A percentile compares a stretch with the other conserved stretches of the same genome.
These are phyloP conservation scores for Pichia ethanolica DNA, from an alignment of 805 yeast species.

Conservation along the genomic window DNA sequence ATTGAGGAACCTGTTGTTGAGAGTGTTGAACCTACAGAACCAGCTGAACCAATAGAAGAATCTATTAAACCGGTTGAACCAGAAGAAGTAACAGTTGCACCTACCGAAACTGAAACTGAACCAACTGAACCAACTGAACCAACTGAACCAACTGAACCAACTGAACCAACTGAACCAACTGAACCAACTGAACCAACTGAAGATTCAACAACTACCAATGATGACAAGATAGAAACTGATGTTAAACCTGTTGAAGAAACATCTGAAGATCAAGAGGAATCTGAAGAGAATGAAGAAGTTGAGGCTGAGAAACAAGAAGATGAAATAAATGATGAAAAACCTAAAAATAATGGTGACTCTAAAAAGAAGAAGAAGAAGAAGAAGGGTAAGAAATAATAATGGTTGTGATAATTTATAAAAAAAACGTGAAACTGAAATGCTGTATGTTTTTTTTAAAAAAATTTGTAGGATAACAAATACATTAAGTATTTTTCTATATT, in stretches of 20 bases:
- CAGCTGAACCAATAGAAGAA: conserved; percentile 6
- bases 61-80: conserved; percentile 10
- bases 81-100: too few species aligned
- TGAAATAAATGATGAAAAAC: conserved; percentile 9
- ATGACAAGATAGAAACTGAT: neutral
- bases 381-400: conserved; percentile 20
- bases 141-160: neutral
- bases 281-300: conserved; percentile 7
- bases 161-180: neutral
- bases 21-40: conserved; percentile 4
- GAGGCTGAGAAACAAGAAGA: conserved; percentile 6
- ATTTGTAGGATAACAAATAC: too few species aligned
- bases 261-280: neutral
- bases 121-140: conserved; percentile 6
- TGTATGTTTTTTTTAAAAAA: neutral
- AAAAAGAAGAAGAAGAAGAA: conserved; percentile 30
- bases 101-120: neutral
- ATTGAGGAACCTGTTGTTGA: too few species aligned
- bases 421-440: neutral
- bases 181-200: neutral
- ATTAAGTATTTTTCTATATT: too few species aligned
- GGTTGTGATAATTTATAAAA: neutral
- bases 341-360: too few species aligned
- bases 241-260: neutral
- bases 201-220: neutral